phyloP scores from a whole-genome alignment of 2,329 filamentous ascomycete genomes.

The Penicillium expansum region DNA sequence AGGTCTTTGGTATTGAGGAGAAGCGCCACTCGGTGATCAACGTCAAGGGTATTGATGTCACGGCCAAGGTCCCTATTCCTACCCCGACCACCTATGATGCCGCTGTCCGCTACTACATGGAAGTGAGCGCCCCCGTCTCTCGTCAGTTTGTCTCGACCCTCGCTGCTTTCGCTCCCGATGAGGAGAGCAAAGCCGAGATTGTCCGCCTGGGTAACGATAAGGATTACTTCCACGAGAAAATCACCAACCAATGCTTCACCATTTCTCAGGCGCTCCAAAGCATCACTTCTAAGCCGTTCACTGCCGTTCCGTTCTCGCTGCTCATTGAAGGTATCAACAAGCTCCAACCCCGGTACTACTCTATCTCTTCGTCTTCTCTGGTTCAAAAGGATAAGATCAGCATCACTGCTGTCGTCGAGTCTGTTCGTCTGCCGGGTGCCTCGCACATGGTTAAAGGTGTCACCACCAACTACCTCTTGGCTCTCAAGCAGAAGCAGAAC shows the following conservation, averaged over 20 bases:
- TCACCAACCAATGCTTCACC: slow-evolving; percentile 78
- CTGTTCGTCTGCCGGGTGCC: slow-evolving; percentile 71
- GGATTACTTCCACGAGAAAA: slow-evolving; percentile 88
- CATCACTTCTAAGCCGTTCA: slow-evolving; percentile 74
- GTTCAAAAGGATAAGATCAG: slow-evolving; percentile 94
- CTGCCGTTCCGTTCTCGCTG: slow-evolving; percentile 84
- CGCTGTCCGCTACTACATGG: slow-evolving; percentile 90
- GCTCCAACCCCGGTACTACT: slow-evolving; percentile 97
- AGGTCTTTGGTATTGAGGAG: slow-evolving; percentile 68
- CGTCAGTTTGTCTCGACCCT: slow-evolving; percentile 90
- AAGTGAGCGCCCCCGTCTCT: slow-evolving; percentile 91
- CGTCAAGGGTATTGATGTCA: slow-evolving; percentile 88
- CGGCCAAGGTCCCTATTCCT: slow-evolving; percentile 95
- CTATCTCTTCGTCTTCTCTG: slow-evolving; percentile 93
- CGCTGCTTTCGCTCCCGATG: slow-evolving; percentile 83
- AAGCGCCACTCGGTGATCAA: slow-evolving; percentile 81
- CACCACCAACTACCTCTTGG: slow-evolving; percentile 92
- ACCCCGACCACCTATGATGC: slow-evolving; percentile 96
- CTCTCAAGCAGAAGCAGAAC: slow-evolving; percentile 95
- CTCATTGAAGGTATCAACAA: slow-evolving; percentile 92
- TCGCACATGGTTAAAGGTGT: slow-evolving; percentile 84
- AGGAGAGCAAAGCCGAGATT: slow-evolving; percentile 82
- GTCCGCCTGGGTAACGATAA: slow-evolving; percentile 86
- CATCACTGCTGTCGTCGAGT: slow-evolving; percentile 92
- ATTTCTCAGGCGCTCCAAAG: slow-evolving; percentile 79